phyloP scores from a whole-genome alignment of 768 basidiomycete genomes.

The Leucocoprinus leucothites region DNA sequence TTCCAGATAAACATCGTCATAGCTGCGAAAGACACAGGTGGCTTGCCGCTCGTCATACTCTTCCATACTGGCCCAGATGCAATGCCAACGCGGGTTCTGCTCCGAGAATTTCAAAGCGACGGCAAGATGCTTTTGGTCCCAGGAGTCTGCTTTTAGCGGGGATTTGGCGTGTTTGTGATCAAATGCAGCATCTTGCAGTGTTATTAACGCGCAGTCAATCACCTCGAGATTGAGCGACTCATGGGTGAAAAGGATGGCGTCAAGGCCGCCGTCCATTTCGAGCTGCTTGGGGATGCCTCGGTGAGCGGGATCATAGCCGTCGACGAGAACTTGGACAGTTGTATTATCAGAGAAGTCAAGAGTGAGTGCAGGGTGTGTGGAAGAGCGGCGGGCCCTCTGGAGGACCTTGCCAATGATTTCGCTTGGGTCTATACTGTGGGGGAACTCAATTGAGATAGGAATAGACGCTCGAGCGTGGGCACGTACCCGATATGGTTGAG shows the following conservation, averaged over 20 bases:
- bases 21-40: constrained; percentile 51
- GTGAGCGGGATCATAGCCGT: constrained; percentile 57
- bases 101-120: constrained; percentile 55
- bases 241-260: constrained; percentile 29
- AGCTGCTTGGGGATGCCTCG: constrained; percentile 57
- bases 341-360: constrained; percentile 43
- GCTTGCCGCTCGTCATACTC: constrained; percentile 42
- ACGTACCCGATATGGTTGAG: constrained; percentile 27
- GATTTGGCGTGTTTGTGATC: constrained; percentile 29
- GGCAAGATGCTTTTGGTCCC: constrained; percentile 45
- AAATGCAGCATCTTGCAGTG: constrained; percentile 58
- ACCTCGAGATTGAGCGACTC: constrained; percentile 38
- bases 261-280: constrained; percentile 48
- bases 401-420: constrained; percentile 43
- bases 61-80: constrained; percentile 60
- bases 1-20: constrained; percentile 57
- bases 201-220: constrained; percentile 50
- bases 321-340: constrained; percentile 50
- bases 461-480: not conserved
- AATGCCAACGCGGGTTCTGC: constrained; percentile 47
- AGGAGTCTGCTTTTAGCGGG: constrained; percentile 26
- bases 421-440: constrained; percentile 35
- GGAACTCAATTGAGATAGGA: constrained; percentile 8
- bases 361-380: constrained; percentile 44
- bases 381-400: constrained; percentile 35